A percentile compares a stretch with the other conserved stretches of the same genome.
phyloP scores from a whole-genome alignment of 2,329 filamentous ascomycete species.

The Aspergillus pseudotamarii region DNA sequence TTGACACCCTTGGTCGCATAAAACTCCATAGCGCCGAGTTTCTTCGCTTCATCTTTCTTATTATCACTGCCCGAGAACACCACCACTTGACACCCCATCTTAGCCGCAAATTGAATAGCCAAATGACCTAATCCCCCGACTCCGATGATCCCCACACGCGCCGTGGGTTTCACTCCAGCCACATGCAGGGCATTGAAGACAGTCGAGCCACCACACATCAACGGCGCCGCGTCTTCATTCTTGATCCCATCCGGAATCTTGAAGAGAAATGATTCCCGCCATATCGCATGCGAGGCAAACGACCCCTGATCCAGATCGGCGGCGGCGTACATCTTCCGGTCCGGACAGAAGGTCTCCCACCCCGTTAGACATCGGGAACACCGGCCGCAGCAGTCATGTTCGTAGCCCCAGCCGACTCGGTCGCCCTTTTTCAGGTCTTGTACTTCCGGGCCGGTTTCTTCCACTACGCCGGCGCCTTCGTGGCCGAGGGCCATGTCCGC shows the following conservation, averaged over 20 bases:
- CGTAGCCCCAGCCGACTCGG: constrained; percentile 47
- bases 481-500: constrained; percentile 42
- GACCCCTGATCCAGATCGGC: constrained; percentile 42
- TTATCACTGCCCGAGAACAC: constrained; percentile 24
- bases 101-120: constrained; percentile 69
- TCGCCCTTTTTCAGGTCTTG: constrained; percentile 43
- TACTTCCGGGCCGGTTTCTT: constrained; percentile 33
- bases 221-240: constrained; percentile 34
- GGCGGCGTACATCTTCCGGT: constrained; percentile 39
- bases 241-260: constrained; percentile 34
- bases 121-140: constrained; percentile 73
- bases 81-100: constrained; percentile 63
- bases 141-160: constrained; percentile 64
- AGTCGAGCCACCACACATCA: constrained; percentile 45
- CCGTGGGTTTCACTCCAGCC: constrained; percentile 24
- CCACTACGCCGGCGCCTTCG: constrained; percentile 41
- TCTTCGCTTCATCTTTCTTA: constrained; percentile 26
- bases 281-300: constrained; percentile 41
- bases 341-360: constrained; percentile 35
- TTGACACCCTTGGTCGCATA: constrained; percentile 59
- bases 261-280: constrained; percentile 44
- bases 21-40: constrained; percentile 68
- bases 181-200: constrained; percentile 35
- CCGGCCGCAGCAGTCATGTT: constrained; percentile 40
- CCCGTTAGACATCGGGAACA: constrained; percentile 40